These are phyloP conservation scores for Kockovaella imperatae DNA, from an alignment of 768 basidiomycete genomes.

Conservation along the genomic window DNA sequence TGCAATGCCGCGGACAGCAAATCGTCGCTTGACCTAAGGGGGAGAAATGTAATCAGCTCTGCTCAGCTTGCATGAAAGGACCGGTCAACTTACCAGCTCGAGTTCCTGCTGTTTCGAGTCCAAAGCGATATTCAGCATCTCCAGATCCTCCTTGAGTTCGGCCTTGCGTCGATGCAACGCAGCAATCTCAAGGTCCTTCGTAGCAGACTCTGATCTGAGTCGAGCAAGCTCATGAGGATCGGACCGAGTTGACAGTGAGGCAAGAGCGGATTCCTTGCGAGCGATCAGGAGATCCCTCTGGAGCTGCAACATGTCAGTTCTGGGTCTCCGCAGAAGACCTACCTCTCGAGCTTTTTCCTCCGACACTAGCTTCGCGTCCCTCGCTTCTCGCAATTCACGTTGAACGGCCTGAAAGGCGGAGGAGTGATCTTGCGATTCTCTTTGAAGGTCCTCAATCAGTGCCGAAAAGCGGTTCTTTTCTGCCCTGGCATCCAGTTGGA, in stretches of 20 bases:
- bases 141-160: conserved; percentile 66
- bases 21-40: conserved; percentile 39
- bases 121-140: conserved; percentile 80
- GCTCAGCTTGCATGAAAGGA: conserved; percentile 3
- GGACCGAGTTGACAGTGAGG: conserved; percentile 1
- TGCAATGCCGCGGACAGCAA: conserved; percentile 35
- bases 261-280: background rate
- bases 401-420: too few relatives aligned
- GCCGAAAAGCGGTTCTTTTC: too few relatives aligned
- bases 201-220: conserved; percentile 72
- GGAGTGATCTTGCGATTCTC: too few relatives aligned
- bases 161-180: conserved; percentile 61
- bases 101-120: conserved; percentile 93
- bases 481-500: too few relatives aligned
- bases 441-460: too few relatives aligned
- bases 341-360: too few relatives aligned
- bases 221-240: conserved; percentile 46
- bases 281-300: conserved; percentile 2
- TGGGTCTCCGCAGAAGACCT: too few relatives aligned
- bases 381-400: too few relatives aligned
- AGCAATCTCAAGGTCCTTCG: conserved; percentile 70
- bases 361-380: background rate
- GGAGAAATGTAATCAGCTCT: background rate
- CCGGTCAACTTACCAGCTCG: conserved; percentile 59
- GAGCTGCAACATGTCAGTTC: too few relatives aligned